These are phyloP conservation scores for Xanthoconium stramineum DNA, from an alignment of 768 basidiomycete species.

Conservation along the genomic window DNA sequence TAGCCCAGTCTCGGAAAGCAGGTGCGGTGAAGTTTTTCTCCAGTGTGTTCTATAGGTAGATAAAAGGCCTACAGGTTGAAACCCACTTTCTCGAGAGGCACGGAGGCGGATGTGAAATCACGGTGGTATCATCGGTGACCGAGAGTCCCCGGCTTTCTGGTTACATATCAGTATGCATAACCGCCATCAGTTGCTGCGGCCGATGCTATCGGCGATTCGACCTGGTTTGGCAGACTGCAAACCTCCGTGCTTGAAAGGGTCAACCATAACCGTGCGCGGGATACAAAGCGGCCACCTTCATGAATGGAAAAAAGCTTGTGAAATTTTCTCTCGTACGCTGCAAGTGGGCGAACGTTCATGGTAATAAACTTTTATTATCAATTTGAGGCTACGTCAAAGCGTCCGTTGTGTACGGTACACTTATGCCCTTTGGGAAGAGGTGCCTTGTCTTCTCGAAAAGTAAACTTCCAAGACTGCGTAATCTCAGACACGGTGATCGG, in stretches of 20 bases:
- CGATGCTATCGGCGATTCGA: slow-evolving; percentile 15
- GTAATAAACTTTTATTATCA: slow-evolving; percentile 8
- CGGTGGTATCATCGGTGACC: background rate
- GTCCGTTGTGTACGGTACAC: slow-evolving; percentile 13
- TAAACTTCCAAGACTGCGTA: slow-evolving; percentile 10
- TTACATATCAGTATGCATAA: slow-evolving; percentile 4
- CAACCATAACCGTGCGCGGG: background rate
- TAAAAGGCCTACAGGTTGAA: background rate
- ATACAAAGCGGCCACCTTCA: background rate
- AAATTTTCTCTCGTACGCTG: background rate
- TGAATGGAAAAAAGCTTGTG: background rate
- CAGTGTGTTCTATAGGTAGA: background rate
- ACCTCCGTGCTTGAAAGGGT: background rate
- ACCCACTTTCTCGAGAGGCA: background rate
- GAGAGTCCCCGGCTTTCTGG: background rate
- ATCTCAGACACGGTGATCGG: slow-evolving; percentile 11
- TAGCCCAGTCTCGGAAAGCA: background rate
- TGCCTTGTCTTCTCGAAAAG: slow-evolving; percentile 9
- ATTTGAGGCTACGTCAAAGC: slow-evolving; percentile 3
- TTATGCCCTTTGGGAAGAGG: slow-evolving; percentile 13
- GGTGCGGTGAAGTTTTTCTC: background rate
- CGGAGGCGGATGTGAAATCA: background rate
- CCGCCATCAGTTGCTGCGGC: slow-evolving; percentile 13
- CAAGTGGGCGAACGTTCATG: slow-evolving; percentile 5
- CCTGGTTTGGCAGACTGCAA: slow-evolving; percentile 4